Evolutionary conservation across 2,329 filamentous ascomycete genomes (phyloP).

Genomic region (Neopestalotiopsis rosae): DNA sequence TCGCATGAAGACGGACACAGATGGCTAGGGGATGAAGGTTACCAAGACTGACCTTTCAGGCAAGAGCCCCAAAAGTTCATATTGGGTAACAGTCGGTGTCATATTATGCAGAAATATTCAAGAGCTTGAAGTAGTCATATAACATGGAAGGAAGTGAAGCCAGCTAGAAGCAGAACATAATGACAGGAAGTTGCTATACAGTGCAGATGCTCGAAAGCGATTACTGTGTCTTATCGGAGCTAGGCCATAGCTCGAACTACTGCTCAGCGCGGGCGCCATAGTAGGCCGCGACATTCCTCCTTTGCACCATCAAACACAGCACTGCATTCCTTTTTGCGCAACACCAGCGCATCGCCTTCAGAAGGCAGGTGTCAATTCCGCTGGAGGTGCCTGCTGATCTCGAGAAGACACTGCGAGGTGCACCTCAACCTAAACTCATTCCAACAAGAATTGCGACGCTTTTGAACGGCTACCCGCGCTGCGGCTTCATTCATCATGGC

Average conservation of each 20-base stretch:
- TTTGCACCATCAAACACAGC: neutral
- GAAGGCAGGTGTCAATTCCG: neutral
- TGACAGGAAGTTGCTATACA: neutral
- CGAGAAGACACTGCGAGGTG: too few species aligned
- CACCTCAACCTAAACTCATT: too few species aligned
- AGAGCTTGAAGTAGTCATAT: too few species aligned
- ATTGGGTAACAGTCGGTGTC: too few species aligned
- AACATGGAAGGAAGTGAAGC: too few species aligned
- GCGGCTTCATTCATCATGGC: constrained; percentile 54
- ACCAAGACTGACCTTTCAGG: too few species aligned
- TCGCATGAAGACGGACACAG: neutral
- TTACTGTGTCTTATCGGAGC: constrained; percentile 6
- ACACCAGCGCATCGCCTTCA: neutral
- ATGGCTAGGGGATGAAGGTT: neutral
- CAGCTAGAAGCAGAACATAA: too few species aligned
- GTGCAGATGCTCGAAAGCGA: neutral
- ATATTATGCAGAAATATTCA: too few species aligned
- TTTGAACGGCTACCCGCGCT: neutral
- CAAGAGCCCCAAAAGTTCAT: too few species aligned
- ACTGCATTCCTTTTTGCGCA: neutral
- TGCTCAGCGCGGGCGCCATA: neutral
- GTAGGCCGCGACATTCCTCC: constrained; percentile 1
- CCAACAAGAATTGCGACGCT: neutral
- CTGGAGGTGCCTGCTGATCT: neutral
- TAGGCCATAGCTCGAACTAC: neutral